Base-by-base conservation (phyloP, 805 yeast species). In the Starmerella potacharoeniae region DNA sequence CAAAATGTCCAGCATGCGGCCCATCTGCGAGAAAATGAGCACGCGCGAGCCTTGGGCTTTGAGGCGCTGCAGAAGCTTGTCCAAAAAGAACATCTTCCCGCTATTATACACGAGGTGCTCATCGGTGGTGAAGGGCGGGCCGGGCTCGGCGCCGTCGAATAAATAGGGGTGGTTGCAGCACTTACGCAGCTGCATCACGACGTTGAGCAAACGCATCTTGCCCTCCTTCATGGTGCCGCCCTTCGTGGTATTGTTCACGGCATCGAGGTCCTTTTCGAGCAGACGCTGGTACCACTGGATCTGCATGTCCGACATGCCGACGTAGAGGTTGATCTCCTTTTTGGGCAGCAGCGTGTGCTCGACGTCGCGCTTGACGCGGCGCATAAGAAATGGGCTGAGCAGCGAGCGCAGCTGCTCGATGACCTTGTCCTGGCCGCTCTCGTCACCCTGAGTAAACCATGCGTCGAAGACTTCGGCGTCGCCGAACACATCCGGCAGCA, bases 71-170 rank as follows among this genome's bases (percentile, higher is more conserved):
- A 91, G 70, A 63, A 90, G 74, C 68, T 89, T 89, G 66, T 90
- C 97, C 53, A 90, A 71, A 40, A 90, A 86, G 52, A 87, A 76
- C 95, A 90, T 87, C 66, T 90, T 90, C 29, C 95, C 96, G 2
- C 95, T 77, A 67, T 90, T 91, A 70, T 66, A 81, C 17, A 90
- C 84, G 58, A 91, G 75, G 70, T 91, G 97, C 67, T 90, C 97
- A 67, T 89, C 97, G 0, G 95, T 90, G 1, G 97, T 90, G 66
- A 77, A 91, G 0, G 97, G 97, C 1, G 97, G 97, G 8, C 97
- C 97, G 0, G 97, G 97, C 68, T 90, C 97, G 0, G 97, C 98
- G n/a, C 97, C 97, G 67, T 91, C 97, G 66, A 93, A 93, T 51
- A 91, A 72, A 69, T 93, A 91, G 0, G 97, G 97, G 69, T 93